Evolutionary conservation across 2,329 filamentous ascomycete genomes (phyloP).

Genomic region (Fusarium verrucosum): DNA sequence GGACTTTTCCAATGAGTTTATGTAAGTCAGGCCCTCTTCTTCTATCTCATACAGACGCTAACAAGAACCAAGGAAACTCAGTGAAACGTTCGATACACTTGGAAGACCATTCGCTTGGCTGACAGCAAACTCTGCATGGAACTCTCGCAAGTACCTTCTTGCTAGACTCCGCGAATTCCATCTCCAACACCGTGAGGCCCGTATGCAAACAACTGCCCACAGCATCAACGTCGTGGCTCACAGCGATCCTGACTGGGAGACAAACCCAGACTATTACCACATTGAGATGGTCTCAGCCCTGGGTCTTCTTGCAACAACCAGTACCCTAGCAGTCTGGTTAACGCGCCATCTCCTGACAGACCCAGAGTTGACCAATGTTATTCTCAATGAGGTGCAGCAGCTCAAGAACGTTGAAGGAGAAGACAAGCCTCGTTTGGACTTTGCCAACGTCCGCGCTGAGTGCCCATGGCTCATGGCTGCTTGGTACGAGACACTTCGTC

Average conservation of each 20-base stretch:
- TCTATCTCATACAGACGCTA: neutral
- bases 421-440: slow-evolving; percentile 29
- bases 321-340: slow-evolving; percentile 47
- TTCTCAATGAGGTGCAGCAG: slow-evolving; percentile 39
- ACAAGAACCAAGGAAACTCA: slow-evolving; percentile 40
- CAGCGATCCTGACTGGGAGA: slow-evolving; percentile 45
- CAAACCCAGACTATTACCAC: slow-evolving; percentile 46
- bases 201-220: slow-evolving; percentile 41
- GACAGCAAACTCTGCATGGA: slow-evolving; percentile 43
- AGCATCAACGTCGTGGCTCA: slow-evolving; percentile 47
- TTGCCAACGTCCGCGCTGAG: slow-evolving; percentile 36
- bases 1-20: slow-evolving; percentile 46
- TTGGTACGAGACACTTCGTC: slow-evolving; percentile 47
- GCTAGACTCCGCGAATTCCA: slow-evolving; percentile 43
- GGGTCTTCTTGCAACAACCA: slow-evolving; percentile 46
- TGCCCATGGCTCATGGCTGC: slow-evolving; percentile 47
- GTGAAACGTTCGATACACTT: slow-evolving; percentile 45
- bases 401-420: slow-evolving; percentile 26
- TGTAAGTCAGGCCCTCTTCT: slow-evolving; percentile 25
- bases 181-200: slow-evolving; percentile 36
- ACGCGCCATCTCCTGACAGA: slow-evolving; percentile 42
- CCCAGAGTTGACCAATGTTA: slow-evolving; percentile 27
- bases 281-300: slow-evolving; percentile 48
- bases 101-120: slow-evolving; percentile 40
- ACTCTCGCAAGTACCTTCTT: slow-evolving; percentile 42